These are phyloP conservation scores for Rhizopus delemar DNA, from an alignment of 371 early-diverging fungal genomes.

Conservation along the genomic window DNA sequence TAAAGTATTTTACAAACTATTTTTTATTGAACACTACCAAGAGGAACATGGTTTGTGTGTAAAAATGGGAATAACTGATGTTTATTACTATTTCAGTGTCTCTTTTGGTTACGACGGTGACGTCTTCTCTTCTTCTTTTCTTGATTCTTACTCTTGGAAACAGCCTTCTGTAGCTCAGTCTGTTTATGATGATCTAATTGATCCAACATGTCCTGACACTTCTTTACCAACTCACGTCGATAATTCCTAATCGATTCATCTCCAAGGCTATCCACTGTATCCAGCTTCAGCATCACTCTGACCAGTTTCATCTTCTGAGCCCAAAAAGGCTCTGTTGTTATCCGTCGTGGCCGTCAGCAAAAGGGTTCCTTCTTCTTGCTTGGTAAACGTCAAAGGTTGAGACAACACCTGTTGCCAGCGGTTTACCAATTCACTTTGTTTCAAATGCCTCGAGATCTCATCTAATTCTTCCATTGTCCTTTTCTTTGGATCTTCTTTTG, in stretches of 20 bases:
- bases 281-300: constrained; percentile 37
- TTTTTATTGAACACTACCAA: no score
- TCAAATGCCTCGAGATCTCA: constrained; percentile 3
- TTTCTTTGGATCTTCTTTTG: constrained; percentile 6
- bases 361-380: constrained; percentile 17
- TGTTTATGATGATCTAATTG: constrained; percentile 43
- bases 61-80: no score
- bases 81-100: neutral
- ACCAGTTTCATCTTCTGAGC: constrained; percentile 35
- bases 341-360: constrained; percentile 24
- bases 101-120: constrained; percentile 4
- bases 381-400: constrained; percentile 10
- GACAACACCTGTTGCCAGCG: constrained; percentile 10
- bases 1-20: no score
- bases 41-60: no score
- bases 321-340: constrained; percentile 26
- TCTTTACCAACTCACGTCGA: constrained; percentile 32
- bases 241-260: constrained; percentile 32
- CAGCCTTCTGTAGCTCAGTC: constrained; percentile 35
- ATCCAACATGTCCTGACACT: constrained; percentile 35
- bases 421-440: constrained; percentile 4
- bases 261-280: constrained; percentile 38
- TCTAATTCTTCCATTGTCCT: constrained; percentile 7
- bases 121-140: constrained; percentile 4
- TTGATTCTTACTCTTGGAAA: constrained; percentile 1